Evolutionary conservation across 2,329 filamentous ascomycete genomes (phyloP).

Genomic region (Xylariomycetidae sp.): DNA sequence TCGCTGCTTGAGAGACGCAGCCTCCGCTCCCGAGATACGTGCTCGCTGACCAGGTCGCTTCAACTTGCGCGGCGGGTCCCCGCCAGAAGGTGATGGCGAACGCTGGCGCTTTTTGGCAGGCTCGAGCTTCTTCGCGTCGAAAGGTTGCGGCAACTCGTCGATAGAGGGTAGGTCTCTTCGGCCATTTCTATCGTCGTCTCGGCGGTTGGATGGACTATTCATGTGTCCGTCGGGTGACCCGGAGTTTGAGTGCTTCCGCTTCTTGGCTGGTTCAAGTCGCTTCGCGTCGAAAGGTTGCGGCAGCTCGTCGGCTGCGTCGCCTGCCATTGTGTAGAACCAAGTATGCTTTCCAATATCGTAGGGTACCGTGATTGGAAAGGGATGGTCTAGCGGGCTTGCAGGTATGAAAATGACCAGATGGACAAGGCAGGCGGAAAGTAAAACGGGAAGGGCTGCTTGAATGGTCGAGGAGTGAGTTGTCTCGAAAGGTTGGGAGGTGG

Average conservation of each 20-base stretch:
- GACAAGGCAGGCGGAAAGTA: too few species aligned
- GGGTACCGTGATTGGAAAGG: too few species aligned
- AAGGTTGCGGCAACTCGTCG: constrained; percentile 51
- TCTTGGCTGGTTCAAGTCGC: constrained; percentile 34
- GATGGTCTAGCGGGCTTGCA: too few species aligned
- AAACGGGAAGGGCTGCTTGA: too few species aligned
- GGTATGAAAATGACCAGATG: too few species aligned
- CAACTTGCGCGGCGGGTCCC: constrained; percentile 51
- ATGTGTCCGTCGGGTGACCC: constrained; percentile 26
- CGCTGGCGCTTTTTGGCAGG: constrained; percentile 52
- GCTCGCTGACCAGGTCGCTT: constrained; percentile 64
- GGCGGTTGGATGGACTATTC: constrained; percentile 20
- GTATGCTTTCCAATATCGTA: too few species aligned
- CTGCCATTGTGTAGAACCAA: constrained; percentile 29
- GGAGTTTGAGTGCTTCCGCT: constrained; percentile 32
- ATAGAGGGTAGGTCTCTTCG: constrained; percentile 23
- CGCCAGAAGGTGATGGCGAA: constrained; percentile 43
- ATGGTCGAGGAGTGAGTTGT: too few species aligned
- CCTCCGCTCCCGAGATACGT: constrained; percentile 61
- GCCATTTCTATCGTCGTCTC: constrained; percentile 10
- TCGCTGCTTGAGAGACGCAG: constrained; percentile 60
- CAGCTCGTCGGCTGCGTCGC: constrained; percentile 26
- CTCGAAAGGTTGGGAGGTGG: too few species aligned
- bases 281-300: constrained; percentile 36
- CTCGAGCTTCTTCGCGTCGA: constrained; percentile 53